Evolutionary conservation across 169 alveolate species (phyloP), one percentile per base, ranked within the genome.

Genomic region (Cryptosporidium felis): DNA sequence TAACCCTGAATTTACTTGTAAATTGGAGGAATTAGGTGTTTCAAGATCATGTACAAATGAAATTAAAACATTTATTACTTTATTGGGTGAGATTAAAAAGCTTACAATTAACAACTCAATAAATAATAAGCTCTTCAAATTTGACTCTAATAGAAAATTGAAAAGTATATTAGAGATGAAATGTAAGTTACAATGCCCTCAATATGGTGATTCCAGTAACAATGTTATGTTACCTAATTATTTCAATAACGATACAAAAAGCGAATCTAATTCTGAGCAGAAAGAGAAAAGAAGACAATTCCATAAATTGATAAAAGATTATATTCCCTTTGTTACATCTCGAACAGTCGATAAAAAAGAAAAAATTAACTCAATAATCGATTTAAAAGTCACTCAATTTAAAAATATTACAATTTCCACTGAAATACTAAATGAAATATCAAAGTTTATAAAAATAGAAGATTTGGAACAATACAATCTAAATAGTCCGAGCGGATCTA

Each of bases 281-380:
- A 93, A 92, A 62, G 91, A 67, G 21, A 74, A 44, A 49, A 67
- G 95, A 40, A 88, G 66, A 14, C 53, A 66, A 65, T 81, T 91
- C 34, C 94, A 91, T 65, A 80, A 89, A 42, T 66, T 67, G n/a
- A 88, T 91, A 46, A 89, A 88, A 66, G 74, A 88, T 62, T 51
- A 67, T 38, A 51, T 91, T 16, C 91, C 94, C n/a, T 89, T 89
- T 56, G 80, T 93, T 61, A 94, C 67, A 21, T 74, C 85, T 51
- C 85, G 40, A 41, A 74, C 85, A 18, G 5, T 38, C 40, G 82
- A 47, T 5, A 18, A 12, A 2, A 18, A 6, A 3, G 40, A 56
- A 21, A 26, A 26, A 23, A 38, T 42, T 26, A 80, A 80, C 12
- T 49, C 66, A 36, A 82, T 90, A 66, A 91, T 62, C 30, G 91